Percentiles rank a stretch among this genome's conserved stretches.
Conservation (phyloP, 2,329 filamentous ascomycete genomes). For the Fusarium foetens region DNA sequence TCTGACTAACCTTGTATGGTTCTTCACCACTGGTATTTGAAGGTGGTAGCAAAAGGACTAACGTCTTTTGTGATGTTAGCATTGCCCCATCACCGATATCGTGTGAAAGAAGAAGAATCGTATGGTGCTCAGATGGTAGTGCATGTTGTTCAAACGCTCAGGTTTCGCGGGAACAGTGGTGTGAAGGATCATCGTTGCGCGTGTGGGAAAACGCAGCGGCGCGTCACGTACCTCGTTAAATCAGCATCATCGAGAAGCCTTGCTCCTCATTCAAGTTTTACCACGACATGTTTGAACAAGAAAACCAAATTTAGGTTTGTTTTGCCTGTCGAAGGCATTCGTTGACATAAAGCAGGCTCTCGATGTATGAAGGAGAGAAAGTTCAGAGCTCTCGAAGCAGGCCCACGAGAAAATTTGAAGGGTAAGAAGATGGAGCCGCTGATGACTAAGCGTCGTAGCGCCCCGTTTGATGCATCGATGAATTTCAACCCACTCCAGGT, state of each 20-base stretch:
- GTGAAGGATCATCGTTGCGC: slow-evolving; percentile 63
- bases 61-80: slow-evolving; percentile 12
- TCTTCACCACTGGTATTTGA: not conserved
- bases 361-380: slow-evolving; percentile 26
- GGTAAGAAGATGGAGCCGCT: slow-evolving; percentile 18
- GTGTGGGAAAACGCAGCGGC: slow-evolving; percentile 13
- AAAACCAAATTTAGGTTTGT: not conserved
- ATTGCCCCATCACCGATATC: not conserved
- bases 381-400: slow-evolving; percentile 1
- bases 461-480: slow-evolving; percentile 30
- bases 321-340: not conserved
- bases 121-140: slow-evolving; percentile 74
- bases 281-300: not conserved
- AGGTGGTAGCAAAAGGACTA: not conserved
- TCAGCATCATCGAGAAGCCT: slow-evolving; percentile 5
- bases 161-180: slow-evolving; percentile 71
- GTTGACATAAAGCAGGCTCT: slow-evolving; percentile 7
- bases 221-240: slow-evolving; percentile 38
- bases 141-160: slow-evolving; percentile 76
- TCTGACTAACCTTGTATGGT: slow-evolving; percentile 21
- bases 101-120: not conserved
- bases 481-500: slow-evolving; percentile 8
- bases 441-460: slow-evolving; percentile 36
- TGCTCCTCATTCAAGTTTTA: not conserved
- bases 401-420: slow-evolving; percentile 38